Evolutionary conservation across 78 protist genomes (phyloP), one percentile per base, ranked within the genome.

Genomic region (Dictyostelium intermedium): DNA sequence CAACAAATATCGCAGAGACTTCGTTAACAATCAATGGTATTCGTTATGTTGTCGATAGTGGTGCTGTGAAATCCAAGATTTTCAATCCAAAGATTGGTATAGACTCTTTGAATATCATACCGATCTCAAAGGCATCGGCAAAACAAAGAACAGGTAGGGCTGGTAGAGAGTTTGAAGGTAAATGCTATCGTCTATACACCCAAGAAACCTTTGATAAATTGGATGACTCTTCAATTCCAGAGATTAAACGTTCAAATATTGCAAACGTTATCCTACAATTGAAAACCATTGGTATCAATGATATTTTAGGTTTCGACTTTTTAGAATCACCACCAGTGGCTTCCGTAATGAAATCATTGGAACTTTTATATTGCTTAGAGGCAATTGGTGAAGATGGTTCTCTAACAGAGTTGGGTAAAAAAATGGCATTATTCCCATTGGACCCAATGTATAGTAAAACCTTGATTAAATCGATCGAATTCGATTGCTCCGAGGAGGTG

Each of bases 1-100:
- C 99, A 10, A 99, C 99, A 1, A 99, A 99, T 74, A 97, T 99
- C 27, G 99, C 99, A 2, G 99, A 99, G 66, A 98, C 99, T 1
- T 98, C 99, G 2, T 47, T 99, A 6, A 99, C 99, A 14, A 96
- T 99, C 87, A 43, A 96, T 50, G 98, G 98, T 25, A 95, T 97
- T 73, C 45, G 86, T 25, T 96, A 95, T 70, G 99, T 97, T n/a
- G 96, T 98, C 0, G 99, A 98, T 91, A 53, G 96, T 9, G 99
- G 99, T 82, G 85, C 95, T 27, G 98, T 96, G 32, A 98, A 98
- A 91, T 83, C 89, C 1, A 25, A 92, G 11, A 18, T 61, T 14
- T 97, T 60, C 84, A 69, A 95, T 47, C 47, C 98, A 5, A 43
- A 45, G 43, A 87, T 91, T 11, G 98, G 98, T 25, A 37, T 97